phyloP scores from a whole-genome alignment of 2,329 filamentous ascomycete species.

The Nemania sp. region DNA sequence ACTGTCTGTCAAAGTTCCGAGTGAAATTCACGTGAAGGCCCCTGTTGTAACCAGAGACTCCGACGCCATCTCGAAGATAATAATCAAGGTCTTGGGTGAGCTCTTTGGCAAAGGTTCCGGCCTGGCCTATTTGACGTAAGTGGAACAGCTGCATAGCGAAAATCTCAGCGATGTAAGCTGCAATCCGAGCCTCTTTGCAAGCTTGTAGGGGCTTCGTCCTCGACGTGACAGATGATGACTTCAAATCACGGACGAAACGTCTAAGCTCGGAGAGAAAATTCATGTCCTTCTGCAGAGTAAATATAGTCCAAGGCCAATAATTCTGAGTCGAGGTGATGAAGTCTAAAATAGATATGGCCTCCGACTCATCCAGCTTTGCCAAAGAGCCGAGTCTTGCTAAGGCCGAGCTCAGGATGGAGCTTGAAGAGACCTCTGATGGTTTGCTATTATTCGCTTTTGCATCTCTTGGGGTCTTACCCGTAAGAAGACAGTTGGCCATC shows the following conservation, averaged over 20 bases:
- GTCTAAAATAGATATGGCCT: slow-evolving; percentile 77
- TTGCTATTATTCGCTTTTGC: slow-evolving; percentile 63
- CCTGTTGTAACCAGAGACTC: slow-evolving; percentile 81
- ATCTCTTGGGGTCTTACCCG: slow-evolving; percentile 81
- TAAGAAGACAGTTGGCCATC: slow-evolving; percentile 92
- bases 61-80: slow-evolving; percentile 76
- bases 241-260: slow-evolving; percentile 66
- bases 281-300: slow-evolving; percentile 74
- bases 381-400: slow-evolving; percentile 72
- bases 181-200: slow-evolving; percentile 70
- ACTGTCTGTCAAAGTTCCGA: slow-evolving; percentile 81
- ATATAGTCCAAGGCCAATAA: slow-evolving; percentile 93
- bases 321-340: slow-evolving; percentile 90
- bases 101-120: slow-evolving; percentile 66
- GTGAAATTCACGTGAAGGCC: slow-evolving; percentile 86
- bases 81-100: slow-evolving; percentile 78
- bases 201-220: slow-evolving; percentile 61
- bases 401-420: slow-evolving; percentile 75
- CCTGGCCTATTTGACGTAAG: slow-evolving; percentile 75
- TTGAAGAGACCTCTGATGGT: slow-evolving; percentile 52
- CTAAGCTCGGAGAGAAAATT: slow-evolving; percentile 74
- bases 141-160: slow-evolving; percentile 91
- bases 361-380: slow-evolving; percentile 63
- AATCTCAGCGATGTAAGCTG: slow-evolving; percentile 83
- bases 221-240: slow-evolving; percentile 55